A percentile compares a stretch with the other conserved stretches of the same genome.
These are phyloP conservation scores for Phlyctochytrium bullatum DNA, from an alignment of 192 early-diverging fungal species.

Conservation along the genomic window DNA sequence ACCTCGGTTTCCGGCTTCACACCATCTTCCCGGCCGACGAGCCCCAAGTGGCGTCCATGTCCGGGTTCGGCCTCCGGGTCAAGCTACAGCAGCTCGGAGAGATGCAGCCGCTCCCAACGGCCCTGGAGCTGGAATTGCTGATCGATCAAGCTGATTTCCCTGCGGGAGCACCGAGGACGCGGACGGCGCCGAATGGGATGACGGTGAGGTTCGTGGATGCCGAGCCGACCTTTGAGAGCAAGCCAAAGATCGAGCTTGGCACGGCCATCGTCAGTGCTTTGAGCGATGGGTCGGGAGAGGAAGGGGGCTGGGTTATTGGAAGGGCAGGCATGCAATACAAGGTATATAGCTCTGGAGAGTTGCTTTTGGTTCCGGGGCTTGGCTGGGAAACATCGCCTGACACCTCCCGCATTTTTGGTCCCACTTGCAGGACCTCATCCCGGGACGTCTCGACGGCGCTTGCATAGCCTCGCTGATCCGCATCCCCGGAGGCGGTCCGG, in stretches of 20 bases:
- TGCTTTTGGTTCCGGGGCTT: no score
- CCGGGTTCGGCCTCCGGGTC: background rate
- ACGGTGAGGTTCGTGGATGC: background rate
- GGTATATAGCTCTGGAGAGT: no score
- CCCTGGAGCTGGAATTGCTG: background rate
- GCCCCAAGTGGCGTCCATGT: conserved; percentile 9
- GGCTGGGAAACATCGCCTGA: no score
- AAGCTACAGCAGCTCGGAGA: background rate
- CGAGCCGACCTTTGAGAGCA: background rate
- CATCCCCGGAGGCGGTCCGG: conserved; percentile 29
- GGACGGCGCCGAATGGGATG: conserved; percentile 2
- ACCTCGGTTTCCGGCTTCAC: conserved; percentile 9
- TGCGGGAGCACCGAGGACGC: background rate
- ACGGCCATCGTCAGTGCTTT: background rate
- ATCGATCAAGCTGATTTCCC: background rate
- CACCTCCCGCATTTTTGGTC: no score
- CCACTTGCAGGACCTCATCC: conserved; percentile 32
- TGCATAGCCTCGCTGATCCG: conserved; percentile 29
- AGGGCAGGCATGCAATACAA: conserved; percentile 29
- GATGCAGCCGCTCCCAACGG: background rate
- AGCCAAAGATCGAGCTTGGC: conserved; percentile 4
- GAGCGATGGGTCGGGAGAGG: background rate
- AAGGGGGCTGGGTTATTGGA: conserved; percentile 1
- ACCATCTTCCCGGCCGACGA: conserved; percentile 18
- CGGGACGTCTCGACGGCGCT: conserved; percentile 21